phyloP scores from a whole-genome alignment of 73 alveolate species.

The Tetrahymena malaccensis region DNA sequence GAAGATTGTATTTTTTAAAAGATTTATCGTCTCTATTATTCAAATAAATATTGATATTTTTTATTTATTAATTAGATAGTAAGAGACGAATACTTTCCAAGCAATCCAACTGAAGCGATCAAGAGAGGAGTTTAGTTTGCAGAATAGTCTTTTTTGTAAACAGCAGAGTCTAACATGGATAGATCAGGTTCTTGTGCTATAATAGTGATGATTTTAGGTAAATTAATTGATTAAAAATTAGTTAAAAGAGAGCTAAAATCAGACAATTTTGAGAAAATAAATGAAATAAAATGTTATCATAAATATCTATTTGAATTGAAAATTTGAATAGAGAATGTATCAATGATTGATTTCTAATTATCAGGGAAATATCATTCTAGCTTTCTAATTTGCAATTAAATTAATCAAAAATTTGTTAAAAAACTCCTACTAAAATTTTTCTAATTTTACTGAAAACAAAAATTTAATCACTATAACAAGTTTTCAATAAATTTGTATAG shows the following conservation, averaged over 20 bases:
- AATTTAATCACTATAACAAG: too few relatives aligned
- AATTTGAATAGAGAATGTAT: not conserved
- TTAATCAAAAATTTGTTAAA: not conserved
- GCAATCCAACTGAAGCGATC: slow-evolving; percentile 54
- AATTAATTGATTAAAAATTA: not conserved
- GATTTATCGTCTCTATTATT: not conserved
- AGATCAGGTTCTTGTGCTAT: slow-evolving; percentile 66
- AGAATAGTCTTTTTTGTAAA: slow-evolving; percentile 46
- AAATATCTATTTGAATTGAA: not conserved
- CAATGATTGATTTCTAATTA: not conserved
- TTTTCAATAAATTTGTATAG: too few relatives aligned
- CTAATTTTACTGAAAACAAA: too few relatives aligned
- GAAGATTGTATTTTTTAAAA: not conserved
- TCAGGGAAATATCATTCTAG: not conserved
- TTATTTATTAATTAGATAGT: not conserved
- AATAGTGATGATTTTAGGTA: slow-evolving; percentile 44
- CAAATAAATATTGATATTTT: too few relatives aligned
- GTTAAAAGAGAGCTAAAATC: not conserved
- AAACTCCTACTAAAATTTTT: not conserved
- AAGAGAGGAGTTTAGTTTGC: slow-evolving; percentile 41
- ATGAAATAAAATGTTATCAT: too few relatives aligned
- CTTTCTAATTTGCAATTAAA: not conserved
- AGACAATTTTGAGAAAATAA: not conserved
- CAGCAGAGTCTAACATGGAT: slow-evolving; percentile 16
- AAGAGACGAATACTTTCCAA: slow-evolving; percentile 51